phyloP scores from a whole-genome alignment of 495 filamentous ascomycete species.

The Neurospora sp. region DNA sequence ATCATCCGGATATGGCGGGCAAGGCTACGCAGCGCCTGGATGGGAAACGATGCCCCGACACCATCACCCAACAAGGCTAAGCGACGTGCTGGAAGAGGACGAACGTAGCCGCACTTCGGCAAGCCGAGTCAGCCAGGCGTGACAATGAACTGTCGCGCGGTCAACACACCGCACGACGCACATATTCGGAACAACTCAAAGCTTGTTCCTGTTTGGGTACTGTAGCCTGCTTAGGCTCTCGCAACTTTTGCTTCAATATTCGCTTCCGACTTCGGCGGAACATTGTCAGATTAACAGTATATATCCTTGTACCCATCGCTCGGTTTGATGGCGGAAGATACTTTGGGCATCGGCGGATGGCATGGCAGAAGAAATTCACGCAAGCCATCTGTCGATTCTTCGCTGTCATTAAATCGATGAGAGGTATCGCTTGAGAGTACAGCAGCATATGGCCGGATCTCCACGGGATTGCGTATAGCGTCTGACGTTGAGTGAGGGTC shows the following conservation, averaged over 20 bases:
- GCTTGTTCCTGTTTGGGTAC: not conserved
- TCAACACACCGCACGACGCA: not conserved
- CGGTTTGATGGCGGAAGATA: not conserved
- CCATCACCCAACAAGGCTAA: conserved; percentile 88
- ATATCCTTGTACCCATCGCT: not conserved
- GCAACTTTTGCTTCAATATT: not conserved
- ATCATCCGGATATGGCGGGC: conserved; percentile 38
- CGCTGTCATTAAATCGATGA: not conserved
- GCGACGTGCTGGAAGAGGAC: conserved; percentile 86
- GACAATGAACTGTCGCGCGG: conserved; percentile 5
- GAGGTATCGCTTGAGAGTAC: not conserved
- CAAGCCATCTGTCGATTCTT: not conserved
- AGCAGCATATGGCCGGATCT: not conserved
- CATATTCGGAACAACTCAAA: not conserved
- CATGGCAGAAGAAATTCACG: not conserved
- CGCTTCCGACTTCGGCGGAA: not conserved
- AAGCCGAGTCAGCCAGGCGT: conserved; percentile 38
- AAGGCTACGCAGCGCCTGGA: conserved; percentile 56
- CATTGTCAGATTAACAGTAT: not conserved
- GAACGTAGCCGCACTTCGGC: conserved; percentile 54
- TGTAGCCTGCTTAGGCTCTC: not conserved
- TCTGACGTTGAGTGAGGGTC: not conserved
- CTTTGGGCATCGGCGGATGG: not conserved
- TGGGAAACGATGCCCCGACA: conserved; percentile 82
- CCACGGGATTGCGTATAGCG: not conserved